phyloP scores from a whole-genome alignment of 441 rosid genomes.

The Flueggea neowawraea region DNA sequence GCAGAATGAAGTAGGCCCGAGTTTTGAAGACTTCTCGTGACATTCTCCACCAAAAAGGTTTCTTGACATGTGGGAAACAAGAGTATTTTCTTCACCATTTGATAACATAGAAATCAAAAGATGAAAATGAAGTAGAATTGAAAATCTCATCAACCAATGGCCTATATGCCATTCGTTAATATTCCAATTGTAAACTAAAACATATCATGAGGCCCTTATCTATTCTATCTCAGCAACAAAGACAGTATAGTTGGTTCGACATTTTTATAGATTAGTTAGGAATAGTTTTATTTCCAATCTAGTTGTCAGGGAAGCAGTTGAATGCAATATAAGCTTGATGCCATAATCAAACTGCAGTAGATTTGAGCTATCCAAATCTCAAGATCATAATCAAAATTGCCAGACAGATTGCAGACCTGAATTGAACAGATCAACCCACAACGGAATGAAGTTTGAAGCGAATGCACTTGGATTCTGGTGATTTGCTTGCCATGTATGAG shows the following conservation, averaged over 20 bases:
- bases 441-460: constrained; percentile 82
- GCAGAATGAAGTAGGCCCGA: constrained; percentile 63
- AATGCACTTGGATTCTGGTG: constrained; percentile 61
- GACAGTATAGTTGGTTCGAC: too few relatives aligned
- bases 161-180: too few relatives aligned
- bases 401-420: constrained; percentile 43
- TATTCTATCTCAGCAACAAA: too few relatives aligned
- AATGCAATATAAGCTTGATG: too few relatives aligned
- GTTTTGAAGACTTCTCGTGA: constrained; percentile 40
- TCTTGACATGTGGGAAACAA: constrained; percentile 32
- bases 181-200: too few relatives aligned
- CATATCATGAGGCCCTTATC: too few relatives aligned
- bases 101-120: constrained; percentile 1
- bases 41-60: constrained; percentile 45
- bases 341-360: too few relatives aligned
- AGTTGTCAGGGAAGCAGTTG: too few relatives aligned
- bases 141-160: neutral
- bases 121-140: neutral
- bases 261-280: too few relatives aligned
- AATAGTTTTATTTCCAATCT: too few relatives aligned
- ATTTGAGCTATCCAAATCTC: too few relatives aligned
- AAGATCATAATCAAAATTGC: constrained; percentile 1
- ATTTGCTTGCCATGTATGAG: constrained; percentile 45
- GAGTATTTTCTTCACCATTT: constrained; percentile 4
- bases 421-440: constrained; percentile 69